These are phyloP conservation scores for Irpex sp. DNA, from an alignment of 1,284 basidiomycete genomes.

Conservation along the genomic window DNA sequence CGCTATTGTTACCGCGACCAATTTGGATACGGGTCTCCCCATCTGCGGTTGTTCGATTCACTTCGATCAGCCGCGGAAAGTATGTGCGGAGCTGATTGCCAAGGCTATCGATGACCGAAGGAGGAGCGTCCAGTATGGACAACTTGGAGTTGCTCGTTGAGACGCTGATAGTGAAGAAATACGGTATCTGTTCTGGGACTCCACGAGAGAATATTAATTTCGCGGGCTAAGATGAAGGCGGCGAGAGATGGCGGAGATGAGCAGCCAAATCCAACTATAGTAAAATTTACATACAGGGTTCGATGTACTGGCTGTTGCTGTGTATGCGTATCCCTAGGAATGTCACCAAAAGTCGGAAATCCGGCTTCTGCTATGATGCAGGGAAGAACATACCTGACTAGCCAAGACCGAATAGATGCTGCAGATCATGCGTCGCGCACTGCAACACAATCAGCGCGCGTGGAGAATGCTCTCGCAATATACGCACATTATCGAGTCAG, in stretches of 20 bases:
- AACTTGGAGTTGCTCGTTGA: constrained; percentile 52
- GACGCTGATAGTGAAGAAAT: constrained; percentile 62
- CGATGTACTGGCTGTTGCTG: constrained; percentile 57
- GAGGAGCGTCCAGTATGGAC: constrained; percentile 56
- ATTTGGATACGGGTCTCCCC: constrained; percentile 22
- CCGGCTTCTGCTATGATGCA: background rate
- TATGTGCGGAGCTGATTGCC: constrained; percentile 24
- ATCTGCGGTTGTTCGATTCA: constrained; percentile 45
- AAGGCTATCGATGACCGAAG: constrained; percentile 22
- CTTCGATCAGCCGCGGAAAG: constrained; percentile 47
- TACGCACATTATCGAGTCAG: constrained; percentile 38
- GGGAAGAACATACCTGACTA: constrained; percentile 28
- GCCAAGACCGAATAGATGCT: constrained; percentile 38
- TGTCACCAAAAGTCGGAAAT: background rate
- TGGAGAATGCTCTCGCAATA: background rate
- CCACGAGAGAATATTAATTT: constrained; percentile 56
- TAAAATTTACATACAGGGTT: constrained; percentile 39
- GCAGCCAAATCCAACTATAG: constrained; percentile 3
- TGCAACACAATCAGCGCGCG: constrained; percentile 16
- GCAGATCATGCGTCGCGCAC: constrained; percentile 41
- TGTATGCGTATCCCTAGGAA: constrained; percentile 46
- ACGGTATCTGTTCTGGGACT: constrained; percentile 40
- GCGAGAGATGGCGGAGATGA: background rate
- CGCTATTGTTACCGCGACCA: constrained; percentile 23
- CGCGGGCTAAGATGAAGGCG: constrained; percentile 38